Evolutionary conservation across 73 alveolate species (phyloP).

Genomic region (Paramecium sexaurelia): DNA sequence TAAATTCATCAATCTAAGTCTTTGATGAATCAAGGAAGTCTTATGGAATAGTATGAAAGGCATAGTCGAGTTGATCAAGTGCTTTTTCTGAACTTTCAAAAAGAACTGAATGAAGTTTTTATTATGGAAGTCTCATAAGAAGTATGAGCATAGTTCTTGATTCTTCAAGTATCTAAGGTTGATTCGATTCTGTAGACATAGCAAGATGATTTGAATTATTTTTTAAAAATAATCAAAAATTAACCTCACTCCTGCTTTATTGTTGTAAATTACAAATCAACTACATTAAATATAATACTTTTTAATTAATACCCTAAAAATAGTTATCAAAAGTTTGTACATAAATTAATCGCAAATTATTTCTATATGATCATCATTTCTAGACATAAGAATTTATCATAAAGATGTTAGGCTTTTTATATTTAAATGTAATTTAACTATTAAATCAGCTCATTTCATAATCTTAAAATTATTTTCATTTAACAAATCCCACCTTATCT

Average conservation of each 20-base stretch:
- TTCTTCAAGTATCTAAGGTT: neutral
- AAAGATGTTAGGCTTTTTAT: too few species aligned
- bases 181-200: neutral
- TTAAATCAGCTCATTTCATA: too few species aligned
- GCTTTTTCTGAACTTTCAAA: constrained; percentile 19
- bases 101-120: neutral
- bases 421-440: too few species aligned
- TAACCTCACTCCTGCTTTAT: neutral
- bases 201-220: neutral
- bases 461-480: too few species aligned
- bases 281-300: neutral
- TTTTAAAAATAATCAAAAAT: neutral
- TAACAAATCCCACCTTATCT: too few species aligned
- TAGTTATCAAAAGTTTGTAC: neutral
- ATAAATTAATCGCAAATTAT: neutral
- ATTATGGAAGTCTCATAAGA: constrained; percentile 11
- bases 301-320: neutral
- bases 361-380: neutral
- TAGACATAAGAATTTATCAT: too few species aligned
- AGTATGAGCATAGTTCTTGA: constrained; percentile 16
- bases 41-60: neutral
- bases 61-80: neutral
- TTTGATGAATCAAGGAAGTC: constrained; percentile 35
- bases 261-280: neutral
- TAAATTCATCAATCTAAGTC: constrained; percentile 14